Evolutionary conservation across 805 yeast genomes (phyloP).

Genomic region (Allodekkera sacchari): DNA sequence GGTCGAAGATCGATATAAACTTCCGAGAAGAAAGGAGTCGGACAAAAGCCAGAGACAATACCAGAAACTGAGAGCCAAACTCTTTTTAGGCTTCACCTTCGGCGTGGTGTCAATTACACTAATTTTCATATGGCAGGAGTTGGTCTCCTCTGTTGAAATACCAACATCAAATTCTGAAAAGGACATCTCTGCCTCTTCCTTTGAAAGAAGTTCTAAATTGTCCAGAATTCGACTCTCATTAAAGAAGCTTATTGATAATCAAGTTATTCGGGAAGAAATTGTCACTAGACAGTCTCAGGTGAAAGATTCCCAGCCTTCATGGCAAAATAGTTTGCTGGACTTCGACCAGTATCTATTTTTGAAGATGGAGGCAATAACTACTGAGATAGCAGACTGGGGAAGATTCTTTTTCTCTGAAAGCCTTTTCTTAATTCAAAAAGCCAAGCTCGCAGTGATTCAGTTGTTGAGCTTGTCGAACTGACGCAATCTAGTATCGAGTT

Average conservation of each 20-base stretch:
- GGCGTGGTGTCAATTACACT: constrained; percentile 23
- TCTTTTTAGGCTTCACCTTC: constrained; percentile 20
- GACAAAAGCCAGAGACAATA: constrained; percentile 2
- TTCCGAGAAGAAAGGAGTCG: constrained; percentile 2
- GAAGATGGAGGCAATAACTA: constrained; percentile 5
- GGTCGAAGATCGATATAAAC: neutral
- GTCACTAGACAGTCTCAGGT: no score
- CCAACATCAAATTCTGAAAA: neutral
- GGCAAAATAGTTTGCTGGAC: constrained; percentile 1
- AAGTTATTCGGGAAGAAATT: no score
- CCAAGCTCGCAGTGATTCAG: constrained; percentile 7
- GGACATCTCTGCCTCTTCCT: no score
- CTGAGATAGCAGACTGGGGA: constrained; percentile 3
- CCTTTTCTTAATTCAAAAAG: constrained; percentile 7
- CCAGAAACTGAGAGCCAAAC: constrained; percentile 9
- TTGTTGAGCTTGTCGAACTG: constrained; percentile 5
- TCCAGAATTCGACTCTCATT: no score
- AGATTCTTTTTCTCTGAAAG: constrained; percentile 4
- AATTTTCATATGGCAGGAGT: constrained; percentile 19
- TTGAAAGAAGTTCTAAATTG: no score
- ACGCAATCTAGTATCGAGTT: no score
- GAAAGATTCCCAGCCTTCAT: no score
- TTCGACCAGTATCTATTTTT: constrained; percentile 4
- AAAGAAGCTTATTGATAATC: no score
- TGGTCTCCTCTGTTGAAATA: neutral